Conservation (phyloP, 2,329 filamentous ascomycete genomes). For the Ophiosphaerella herpotricha region DNA sequence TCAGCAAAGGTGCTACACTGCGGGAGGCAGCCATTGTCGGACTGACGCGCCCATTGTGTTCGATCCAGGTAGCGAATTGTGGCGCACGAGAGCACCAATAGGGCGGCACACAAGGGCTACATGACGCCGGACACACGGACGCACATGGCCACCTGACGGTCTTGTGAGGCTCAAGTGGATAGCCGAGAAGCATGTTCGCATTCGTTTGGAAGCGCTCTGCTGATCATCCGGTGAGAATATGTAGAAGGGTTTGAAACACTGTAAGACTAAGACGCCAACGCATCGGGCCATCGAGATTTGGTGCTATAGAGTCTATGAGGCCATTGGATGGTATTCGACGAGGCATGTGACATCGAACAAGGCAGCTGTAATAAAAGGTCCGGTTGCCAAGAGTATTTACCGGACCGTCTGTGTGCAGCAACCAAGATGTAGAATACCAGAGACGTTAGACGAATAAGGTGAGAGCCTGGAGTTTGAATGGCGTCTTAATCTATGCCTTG, state of each 20-base stretch:
- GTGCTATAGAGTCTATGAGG: not conserved
- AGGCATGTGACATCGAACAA: not conserved
- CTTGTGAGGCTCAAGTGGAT: conserved; percentile 19
- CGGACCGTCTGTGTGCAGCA: conserved; percentile 4
- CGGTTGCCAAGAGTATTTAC: conserved; percentile 8
- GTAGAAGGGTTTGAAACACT: not conserved
- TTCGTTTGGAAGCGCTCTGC: not conserved
- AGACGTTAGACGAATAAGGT: no score
- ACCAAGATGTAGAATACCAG: not conserved
- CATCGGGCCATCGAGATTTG: not conserved
- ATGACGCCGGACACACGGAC: conserved; percentile 20
- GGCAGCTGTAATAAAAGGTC: not conserved
- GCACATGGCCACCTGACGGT: conserved; percentile 19
- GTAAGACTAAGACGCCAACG: not conserved
- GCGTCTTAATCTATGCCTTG: not conserved
- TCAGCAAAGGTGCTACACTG: not conserved
- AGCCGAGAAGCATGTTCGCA: not conserved
- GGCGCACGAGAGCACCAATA: conserved; percentile 11
- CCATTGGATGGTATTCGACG: not conserved
- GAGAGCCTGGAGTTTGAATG: not conserved
- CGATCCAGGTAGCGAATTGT: not conserved
- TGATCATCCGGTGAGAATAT: conserved; percentile 13
- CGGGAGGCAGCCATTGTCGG: no score
- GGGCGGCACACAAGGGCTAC: conserved; percentile 9
- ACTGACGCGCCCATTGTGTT: no score